Base-by-base conservation (phyloP, 1,139 yeast species). In the Nakaseomyces uthaithaninus region DNA sequence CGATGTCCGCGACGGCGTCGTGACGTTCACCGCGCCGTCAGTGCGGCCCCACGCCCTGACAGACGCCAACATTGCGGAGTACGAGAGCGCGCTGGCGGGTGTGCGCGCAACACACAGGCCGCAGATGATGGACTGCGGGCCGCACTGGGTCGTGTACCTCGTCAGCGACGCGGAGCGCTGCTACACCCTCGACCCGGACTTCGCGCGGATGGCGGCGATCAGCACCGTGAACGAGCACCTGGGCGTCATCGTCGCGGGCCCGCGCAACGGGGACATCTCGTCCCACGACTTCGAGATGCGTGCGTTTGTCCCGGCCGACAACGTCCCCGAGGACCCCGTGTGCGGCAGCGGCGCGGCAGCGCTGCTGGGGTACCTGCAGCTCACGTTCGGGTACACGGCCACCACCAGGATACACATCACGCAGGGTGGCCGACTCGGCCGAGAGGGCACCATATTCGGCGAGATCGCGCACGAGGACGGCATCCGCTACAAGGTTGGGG, bases 281-380 rank as follows among this genome's bases (percentile, higher is more conserved):
- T 33, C 19, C 7, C 37, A 42, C 26, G 47, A 49, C n/a, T 54
- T 48, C 38, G 61, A 56, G 44, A 57, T 56, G 42, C 62, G 77
- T 46, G 68, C 71, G 10, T 67, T 71, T 50, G 68, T 68, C 2
- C 69, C 71, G 1, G 41, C 33, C 2, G 47, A 45, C 3, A 67
- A 65, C 9, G 62, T 64, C 1, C 36, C 49, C 17, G 77, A 72
- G 45, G 77, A 72, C 50, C 75, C 76, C 2, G 77, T 70, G 3
- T 72, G 77, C 53, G 77, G 77, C 3, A 64, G 71, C 46, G 77
- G 76, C 10, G 72, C 53, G 3, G 64, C 40, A 59, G 71, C 44
- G 45, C 63, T 47, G 63, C 64, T 28, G 56, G 53, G 44, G 33
- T 55, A 37, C 56, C 35, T 60, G 51, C 57, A 53, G 54, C 49